These are phyloP conservation scores for Centella asiatica DNA, from an alignment of 129 eudicot species.

Conservation along the genomic window DNA sequence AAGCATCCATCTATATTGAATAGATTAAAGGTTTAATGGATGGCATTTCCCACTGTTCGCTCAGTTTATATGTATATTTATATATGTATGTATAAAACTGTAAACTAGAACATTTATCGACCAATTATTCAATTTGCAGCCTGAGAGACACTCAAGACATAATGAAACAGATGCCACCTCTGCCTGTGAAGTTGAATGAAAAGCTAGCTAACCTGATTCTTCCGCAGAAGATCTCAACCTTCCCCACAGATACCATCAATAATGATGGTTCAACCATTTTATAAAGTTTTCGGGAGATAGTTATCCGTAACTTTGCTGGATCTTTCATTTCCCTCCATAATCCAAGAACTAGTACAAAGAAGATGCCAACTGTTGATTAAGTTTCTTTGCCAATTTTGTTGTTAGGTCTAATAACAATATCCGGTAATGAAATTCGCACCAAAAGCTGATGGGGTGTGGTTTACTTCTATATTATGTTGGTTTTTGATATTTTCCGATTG, in stretches of 20 bases:
- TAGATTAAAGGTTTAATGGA: too few relatives aligned
- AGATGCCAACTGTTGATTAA: not conserved
- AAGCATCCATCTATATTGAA: too few relatives aligned
- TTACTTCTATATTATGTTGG: not conserved
- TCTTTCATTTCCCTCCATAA: not conserved
- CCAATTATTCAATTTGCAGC: conserved; percentile 34
- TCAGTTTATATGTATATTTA: too few relatives aligned
- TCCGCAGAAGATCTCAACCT: conserved; percentile 29
- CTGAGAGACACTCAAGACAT: conserved; percentile 41
- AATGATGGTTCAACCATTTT: not conserved
- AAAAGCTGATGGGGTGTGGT: not conserved
- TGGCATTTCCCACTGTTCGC: too few relatives aligned
- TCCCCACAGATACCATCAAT: conserved; percentile 21
- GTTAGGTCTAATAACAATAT: not conserved
- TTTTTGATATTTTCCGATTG: not conserved
- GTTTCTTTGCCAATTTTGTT: not conserved
- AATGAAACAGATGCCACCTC: conserved; percentile 69
- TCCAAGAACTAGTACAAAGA: not conserved
- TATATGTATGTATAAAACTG: not conserved
- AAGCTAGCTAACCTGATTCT: conserved; percentile 58
- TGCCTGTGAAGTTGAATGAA: conserved; percentile 62
- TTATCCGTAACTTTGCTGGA: not conserved
- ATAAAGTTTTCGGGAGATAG: not conserved
- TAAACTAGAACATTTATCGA: too few relatives aligned
- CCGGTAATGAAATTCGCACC: not conserved